Base-by-base conservation (phyloP, 305 asterid genomes). In the Rubia balearica region DNA sequence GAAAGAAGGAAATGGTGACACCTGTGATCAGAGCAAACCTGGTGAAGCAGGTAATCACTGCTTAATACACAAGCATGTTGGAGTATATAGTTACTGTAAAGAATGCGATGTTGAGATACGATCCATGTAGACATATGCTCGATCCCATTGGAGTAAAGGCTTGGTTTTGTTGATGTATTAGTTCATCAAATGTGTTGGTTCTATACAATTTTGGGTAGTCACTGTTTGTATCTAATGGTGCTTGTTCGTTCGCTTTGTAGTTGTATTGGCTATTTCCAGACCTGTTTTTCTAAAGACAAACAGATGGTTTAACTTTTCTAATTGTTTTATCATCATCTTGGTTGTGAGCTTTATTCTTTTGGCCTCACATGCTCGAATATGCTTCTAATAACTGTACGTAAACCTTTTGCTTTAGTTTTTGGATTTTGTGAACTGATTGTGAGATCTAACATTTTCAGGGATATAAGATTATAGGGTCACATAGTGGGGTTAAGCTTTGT, bases 401-500 rank as follows among this genome's bases (percentile, higher is more conserved):
- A 66, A 66, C 22, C 57, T 21, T 66, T 66, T 14, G 5, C 51
- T 38, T 62, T 3, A 22, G 6, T 8, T 12, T 40, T 64, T 40
- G 33, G 33, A 51, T 8, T 17, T 63, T 33, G 5, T 51, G 48
- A 33, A 67, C 27, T 49, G 38, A 49, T 0, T 16, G 17, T 48
- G 9, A n/a, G 3, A 19, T 33, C 7, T 10, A 46, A 27, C 40
- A 72, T 77, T 76, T 72, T 74, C 87, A 91, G 97, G 96, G 98
- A 14, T 91, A 94, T 80, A 94, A 93, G 83, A 79, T 93, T 45
- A 91, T 93, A 70, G 97, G 98, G 77, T 89, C 97, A 24, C 98
- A 91, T 72, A 93, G 98, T 71, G 97, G 96, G 66, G 97, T 93
- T 77, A 89, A 91, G 78, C 80, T 94, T 74, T 89, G 98, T 89